Base-by-base conservation (phyloP, 2,329 filamentous ascomycete genomes). In the Aspergillus tamarii region DNA sequence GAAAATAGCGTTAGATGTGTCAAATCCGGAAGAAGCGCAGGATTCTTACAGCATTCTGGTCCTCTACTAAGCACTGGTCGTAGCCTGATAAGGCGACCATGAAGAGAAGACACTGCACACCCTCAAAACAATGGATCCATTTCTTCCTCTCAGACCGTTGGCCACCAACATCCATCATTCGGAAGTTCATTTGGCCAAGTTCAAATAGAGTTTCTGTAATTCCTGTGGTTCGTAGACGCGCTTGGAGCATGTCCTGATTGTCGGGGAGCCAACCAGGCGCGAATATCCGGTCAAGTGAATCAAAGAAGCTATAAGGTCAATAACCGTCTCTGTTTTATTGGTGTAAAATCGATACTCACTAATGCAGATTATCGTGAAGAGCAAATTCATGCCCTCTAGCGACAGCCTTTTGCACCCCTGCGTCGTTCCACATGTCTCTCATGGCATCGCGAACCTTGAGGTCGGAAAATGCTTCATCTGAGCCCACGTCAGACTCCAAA, bases 61-160 rank as follows among this genome's bases (percentile, higher is more conserved):
- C 94, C 81, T 98, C 94, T 4, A 97, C 93, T 56, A 98, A 83
- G 73, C 94, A 96, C 78, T 98, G 95, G 76, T 98, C 94, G 78
- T 97, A 98, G 64, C 94, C 94, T 68, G 93, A 97, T 71, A 98
- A 94, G 55, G 94, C 94, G 59, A 97, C 94, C 69, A 98, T 86
- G 81, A 98, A 98, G 46, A 98, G 84, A 60, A 98, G 84, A 70
- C 92, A 94, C 74, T 95, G 93, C 66, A 97, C 93, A 68, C 95
- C 95, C 77, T 97, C 93, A 76, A 97, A 97, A 76, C 93, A 95
- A 78, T 97, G 93, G 67, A 97, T 96, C 93, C 93, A 97, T 84
- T 97, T 97, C 86, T 96, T 96, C 66, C 93, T 90, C 80, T 97
- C 93, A 32, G 93, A 96, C 72, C 93, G 86, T 77, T 97, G 93